phyloP scores from a whole-genome alignment of 2,329 filamentous ascomycete genomes.

The Neonectria neomacrospora region DNA sequence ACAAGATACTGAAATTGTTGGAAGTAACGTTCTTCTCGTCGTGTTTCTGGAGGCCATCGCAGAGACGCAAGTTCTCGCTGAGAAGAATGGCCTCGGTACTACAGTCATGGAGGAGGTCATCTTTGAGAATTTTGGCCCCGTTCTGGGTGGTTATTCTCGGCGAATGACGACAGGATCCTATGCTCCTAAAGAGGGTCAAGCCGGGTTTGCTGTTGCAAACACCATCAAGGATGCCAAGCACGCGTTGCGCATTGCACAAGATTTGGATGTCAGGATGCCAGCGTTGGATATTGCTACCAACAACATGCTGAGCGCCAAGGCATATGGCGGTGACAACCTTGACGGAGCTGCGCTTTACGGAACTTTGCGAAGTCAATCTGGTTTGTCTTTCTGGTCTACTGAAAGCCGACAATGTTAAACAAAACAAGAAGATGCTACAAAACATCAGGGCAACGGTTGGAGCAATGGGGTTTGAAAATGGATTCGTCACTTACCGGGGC shows the following conservation, averaged over 20 bases:
- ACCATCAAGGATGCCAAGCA: constrained; percentile 5
- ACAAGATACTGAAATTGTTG: neutral
- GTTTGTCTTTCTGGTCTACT: neutral
- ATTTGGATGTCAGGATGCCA: constrained; percentile 13
- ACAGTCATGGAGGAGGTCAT: constrained; percentile 2
- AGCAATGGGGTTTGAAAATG: neutral
- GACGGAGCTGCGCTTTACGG: constrained; percentile 5
- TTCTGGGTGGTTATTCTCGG: constrained; percentile 4
- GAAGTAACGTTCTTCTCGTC: neutral
- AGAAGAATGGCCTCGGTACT: constrained; percentile 2
- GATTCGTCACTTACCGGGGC: neutral
- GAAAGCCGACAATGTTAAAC: neutral
- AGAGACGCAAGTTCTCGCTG: constrained; percentile 3
- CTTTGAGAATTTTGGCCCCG: constrained; percentile 3
- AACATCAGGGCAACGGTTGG: neutral
- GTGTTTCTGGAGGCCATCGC: constrained; percentile 2
- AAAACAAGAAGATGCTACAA: neutral
- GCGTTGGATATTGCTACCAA: constrained; percentile 16
- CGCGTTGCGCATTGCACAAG: neutral
- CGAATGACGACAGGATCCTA: constrained; percentile 2
- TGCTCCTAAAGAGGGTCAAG: constrained; percentile 1
- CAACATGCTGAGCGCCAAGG: constrained; percentile 18
- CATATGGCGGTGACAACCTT: constrained; percentile 14
- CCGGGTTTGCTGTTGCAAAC: constrained; percentile 2
- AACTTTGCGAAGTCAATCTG: neutral